Conservation (phyloP, 768 basidiomycete species). For the Amanita molliuscula region DNA sequence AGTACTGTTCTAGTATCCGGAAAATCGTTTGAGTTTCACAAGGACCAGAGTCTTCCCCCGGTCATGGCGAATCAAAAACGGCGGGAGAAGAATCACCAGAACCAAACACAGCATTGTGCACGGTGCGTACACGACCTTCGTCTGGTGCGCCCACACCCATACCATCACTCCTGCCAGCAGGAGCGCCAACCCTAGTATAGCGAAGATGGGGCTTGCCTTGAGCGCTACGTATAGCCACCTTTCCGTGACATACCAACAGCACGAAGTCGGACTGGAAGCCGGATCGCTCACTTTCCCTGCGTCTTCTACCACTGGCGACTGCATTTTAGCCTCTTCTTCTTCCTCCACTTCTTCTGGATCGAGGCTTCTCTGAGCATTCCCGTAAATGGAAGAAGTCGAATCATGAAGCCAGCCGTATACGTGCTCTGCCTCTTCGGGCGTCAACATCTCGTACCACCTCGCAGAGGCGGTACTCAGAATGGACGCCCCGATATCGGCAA, state of each 20-base stretch:
- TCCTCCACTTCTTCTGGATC: background rate
- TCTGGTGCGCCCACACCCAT: background rate
- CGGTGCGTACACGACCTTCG: background rate
- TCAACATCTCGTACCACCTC: slow-evolving; percentile 5
- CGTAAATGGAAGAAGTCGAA: background rate
- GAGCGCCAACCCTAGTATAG: background rate
- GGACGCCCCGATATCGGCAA: background rate
- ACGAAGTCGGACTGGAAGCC: background rate
- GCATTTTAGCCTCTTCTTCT: background rate
- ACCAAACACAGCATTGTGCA: background rate
- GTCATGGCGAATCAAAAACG: background rate
- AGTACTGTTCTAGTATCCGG: background rate
- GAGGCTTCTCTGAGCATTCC: background rate
- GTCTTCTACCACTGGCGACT: too few relatives aligned
- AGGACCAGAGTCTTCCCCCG: background rate
- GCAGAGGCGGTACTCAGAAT: background rate
- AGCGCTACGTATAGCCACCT: background rate
- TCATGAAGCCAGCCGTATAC: background rate
- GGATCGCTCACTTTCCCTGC: background rate
- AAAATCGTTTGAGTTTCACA: background rate
- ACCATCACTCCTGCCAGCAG: slow-evolving; percentile 1
- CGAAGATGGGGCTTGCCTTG: background rate
- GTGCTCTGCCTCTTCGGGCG: background rate
- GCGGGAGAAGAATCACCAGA: background rate
- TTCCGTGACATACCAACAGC: background rate